phyloP scores from a whole-genome alignment of 257 asterid species.

The Fraxinus pennsylvanica region DNA sequence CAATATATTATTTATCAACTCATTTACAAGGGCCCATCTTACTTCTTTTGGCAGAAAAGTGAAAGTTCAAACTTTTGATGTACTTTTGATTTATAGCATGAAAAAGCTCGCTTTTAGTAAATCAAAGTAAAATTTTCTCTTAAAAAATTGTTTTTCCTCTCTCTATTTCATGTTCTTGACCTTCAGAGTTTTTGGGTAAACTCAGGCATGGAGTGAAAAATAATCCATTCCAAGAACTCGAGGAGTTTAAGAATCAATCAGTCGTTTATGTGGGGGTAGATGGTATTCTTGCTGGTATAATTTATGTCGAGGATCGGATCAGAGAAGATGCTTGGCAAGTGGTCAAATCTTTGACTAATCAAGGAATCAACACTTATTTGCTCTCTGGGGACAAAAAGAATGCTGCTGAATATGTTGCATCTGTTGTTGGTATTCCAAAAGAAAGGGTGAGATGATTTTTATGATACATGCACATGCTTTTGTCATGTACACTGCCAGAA shows the following conservation, averaged over 20 bases:
- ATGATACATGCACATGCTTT: background rate
- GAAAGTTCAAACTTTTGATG: background rate
- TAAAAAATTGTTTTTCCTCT: background rate
- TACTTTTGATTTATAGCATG: conserved; percentile 16
- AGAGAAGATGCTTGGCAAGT: conserved; percentile 94
- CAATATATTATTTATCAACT: background rate
- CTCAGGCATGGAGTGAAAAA: conserved; percentile 79
- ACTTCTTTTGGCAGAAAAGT: background rate
- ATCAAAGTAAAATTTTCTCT: background rate
- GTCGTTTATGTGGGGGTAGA: conserved; percentile 90
- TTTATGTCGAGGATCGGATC: conserved; percentile 94
- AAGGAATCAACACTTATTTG: conserved; percentile 80
- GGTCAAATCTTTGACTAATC: conserved; percentile 68
- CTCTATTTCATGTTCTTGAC: background rate
- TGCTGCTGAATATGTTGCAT: conserved; percentile 94
- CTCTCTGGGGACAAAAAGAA: conserved; percentile 94
- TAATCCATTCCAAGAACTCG: conserved; percentile 63
- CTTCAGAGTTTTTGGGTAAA: conserved; percentile 2
- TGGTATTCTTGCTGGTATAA: conserved; percentile 78
- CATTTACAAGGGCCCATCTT: background rate
- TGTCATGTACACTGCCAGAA: background rate
- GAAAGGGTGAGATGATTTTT: conserved; percentile 63
- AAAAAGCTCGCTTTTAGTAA: background rate
- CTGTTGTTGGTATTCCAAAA: conserved; percentile 92
- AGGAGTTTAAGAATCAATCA: conserved; percentile 85